Base-by-base conservation (phyloP, 768 basidiomycete species). In the Mycena kentingensis region DNA sequence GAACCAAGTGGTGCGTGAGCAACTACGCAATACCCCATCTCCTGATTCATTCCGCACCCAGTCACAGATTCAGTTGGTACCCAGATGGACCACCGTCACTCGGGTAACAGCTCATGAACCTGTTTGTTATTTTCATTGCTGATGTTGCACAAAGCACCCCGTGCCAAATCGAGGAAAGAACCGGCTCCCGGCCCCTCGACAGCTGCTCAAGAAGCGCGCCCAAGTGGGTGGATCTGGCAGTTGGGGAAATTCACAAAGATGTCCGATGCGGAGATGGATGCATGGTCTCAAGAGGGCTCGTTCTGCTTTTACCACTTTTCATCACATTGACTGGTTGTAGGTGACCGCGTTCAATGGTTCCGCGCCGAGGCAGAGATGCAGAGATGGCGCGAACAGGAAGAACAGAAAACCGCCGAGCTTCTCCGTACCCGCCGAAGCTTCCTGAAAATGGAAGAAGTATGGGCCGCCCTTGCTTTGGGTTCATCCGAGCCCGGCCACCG, bases 261-360 rank as follows among this genome's bases (percentile, higher is more conserved):
- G 44, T 11, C 26, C 15, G 44, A 46, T 31, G 7, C 44, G n/a
- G 44, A 46, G 24, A 46, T 46, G 44, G 44, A 46, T 7, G 44
- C 5, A 10, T 46, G 44, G 44, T 46, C 44, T 13, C 10, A 19
- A 5, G 44, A 46, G 31, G 44, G 44, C n/a, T 25, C 13, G n/a
- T n/a, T n/a, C n/a, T n/a, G n/a, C n/a, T n/a, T n/a, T n/a, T n/a
- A n/a, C n/a, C n/a, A n/a, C n/a, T n/a, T n/a, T n/a, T n/a, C n/a
- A n/a, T n/a, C n/a, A n/a, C n/a, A n/a, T n/a, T n/a, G n/a, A n/a
- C n/a, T n/a, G n/a, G n/a, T n/a, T n/a, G n/a, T n/a, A 46, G 44
- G 44, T 11, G 44, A 46, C 21, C 44, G 44, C 19, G 44, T 46
- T 15, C 44, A 46, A 32, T 46, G 44, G 44, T 46, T 42, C 24